These are phyloP conservation scores for Tetraselmis chui DNA, from an alignment of 139 green algal species.

Conservation along the genomic window DNA sequence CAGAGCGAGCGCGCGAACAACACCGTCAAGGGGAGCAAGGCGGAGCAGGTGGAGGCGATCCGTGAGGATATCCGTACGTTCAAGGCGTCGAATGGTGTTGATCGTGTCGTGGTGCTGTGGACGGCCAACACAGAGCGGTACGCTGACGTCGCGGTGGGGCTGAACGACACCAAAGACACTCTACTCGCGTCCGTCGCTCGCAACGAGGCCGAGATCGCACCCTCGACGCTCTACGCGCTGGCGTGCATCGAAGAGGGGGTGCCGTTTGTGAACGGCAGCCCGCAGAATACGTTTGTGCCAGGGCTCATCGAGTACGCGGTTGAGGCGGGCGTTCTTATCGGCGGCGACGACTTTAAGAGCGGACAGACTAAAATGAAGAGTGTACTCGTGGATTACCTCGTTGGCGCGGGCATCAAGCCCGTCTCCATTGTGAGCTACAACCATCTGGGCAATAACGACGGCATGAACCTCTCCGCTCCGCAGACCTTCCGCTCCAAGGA, in stretches of 20 bases:
- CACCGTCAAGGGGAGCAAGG: slow-evolving; percentile 83
- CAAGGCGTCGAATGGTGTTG: slow-evolving; percentile 54
- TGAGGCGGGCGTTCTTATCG: slow-evolving; percentile 80
- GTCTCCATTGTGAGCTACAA: slow-evolving; percentile 98
- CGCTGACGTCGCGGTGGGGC: slow-evolving; percentile 67
- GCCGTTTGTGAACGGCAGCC: slow-evolving; percentile 97
- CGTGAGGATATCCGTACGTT: slow-evolving; percentile 85
- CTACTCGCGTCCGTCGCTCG: slow-evolving; percentile 76
- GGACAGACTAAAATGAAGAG: slow-evolving; percentile 98
- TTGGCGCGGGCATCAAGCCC: slow-evolving; percentile 97
- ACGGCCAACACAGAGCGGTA: slow-evolving; percentile 99
- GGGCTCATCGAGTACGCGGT: slow-evolving; percentile 78
- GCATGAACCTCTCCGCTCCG: slow-evolving; percentile 92
- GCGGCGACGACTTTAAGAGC: slow-evolving; percentile 98
- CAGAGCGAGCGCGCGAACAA: slow-evolving; percentile 89
- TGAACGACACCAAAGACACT: slow-evolving; percentile 96
- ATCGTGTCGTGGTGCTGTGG: slow-evolving; percentile 93
- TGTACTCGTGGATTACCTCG: slow-evolving; percentile 93
- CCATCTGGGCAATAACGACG: slow-evolving; percentile 99
- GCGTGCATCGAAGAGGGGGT: slow-evolving; percentile 88
- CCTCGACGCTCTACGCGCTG: slow-evolving; percentile 88
- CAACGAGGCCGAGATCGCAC: slow-evolving; percentile 87
- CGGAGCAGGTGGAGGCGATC: slow-evolving; percentile 82
- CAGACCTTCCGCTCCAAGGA: slow-evolving; percentile 89
- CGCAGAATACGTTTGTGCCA: slow-evolving; percentile 95